Base-by-base conservation (phyloP, 495 filamentous ascomycete species). In the Rhypophila decipiens region DNA sequence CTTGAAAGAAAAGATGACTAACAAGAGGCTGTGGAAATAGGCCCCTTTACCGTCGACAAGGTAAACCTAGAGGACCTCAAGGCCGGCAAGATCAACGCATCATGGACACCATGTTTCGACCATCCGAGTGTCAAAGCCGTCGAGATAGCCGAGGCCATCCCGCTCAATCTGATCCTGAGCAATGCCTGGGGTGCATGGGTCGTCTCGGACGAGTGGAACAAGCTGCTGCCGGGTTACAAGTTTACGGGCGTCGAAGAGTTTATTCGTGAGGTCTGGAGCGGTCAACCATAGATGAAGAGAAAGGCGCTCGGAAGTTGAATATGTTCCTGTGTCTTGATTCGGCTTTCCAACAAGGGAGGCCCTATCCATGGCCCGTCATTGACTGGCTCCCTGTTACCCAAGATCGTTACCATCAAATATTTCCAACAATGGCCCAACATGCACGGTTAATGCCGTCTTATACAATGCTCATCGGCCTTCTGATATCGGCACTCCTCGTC, bases 141-240 rank as follows among this genome's bases (percentile, higher is more conserved):
- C 2, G 73, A 78, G 4, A 57, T 76, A 42, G 56, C 52, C 12
- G 60, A 64, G 2, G 23, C 41, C 4, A 42, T 76, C 13, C 43
- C 60, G 10, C 56, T 58, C 8, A 69, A 71, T 3, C 63, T 76
- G 18, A 42, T 79, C 2, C 41, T 78, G 10, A 68, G 57, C 13
- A 67, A 62, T 36, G 38, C 56, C 1, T 60, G 55, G 0, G 70
- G 69, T 11, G 67, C 64, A 0, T 73, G 60, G 54, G 50, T 58
- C 39, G 64, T 73, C 0, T 75, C 71, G 18, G 72, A 79, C 43
- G 75, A 73, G 51, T 75, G 65, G 58, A 83, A 82, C 53, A 57
- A 59, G 20, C 45, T 80, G 19, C 52, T 82, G 20, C 74, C 77
- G 1, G 70, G 77, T 15, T 77, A 73, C 44, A 48, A 74, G 55